Evolutionary conservation across 2,329 filamentous ascomycete species (phyloP).

Genomic region (Coniochaeta hoffmannii): DNA sequence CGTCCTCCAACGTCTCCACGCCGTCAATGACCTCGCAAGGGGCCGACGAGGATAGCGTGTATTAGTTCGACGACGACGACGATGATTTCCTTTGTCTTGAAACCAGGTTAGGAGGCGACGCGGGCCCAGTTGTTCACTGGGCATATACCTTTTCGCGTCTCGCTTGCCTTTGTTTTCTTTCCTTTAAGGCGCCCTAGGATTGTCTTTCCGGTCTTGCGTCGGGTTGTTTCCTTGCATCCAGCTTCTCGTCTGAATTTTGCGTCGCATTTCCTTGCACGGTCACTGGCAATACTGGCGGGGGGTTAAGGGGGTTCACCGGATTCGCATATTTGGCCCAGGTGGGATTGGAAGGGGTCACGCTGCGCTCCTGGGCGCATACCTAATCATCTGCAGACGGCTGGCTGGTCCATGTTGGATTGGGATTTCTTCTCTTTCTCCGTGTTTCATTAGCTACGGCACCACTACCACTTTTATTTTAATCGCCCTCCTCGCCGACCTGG

Average conservation of each 20-base stretch:
- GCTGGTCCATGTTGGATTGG: slow-evolving; percentile 41
- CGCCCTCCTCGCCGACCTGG: slow-evolving; percentile 10
- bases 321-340: slow-evolving; percentile 21
- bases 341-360: slow-evolving; percentile 19
- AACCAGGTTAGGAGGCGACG: slow-evolving; percentile 17
- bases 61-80: slow-evolving; percentile 47
- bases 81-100: slow-evolving; percentile 41
- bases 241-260: slow-evolving; percentile 13
- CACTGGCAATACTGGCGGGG: slow-evolving; percentile 39
- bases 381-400: slow-evolving; percentile 41
- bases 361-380: slow-evolving; percentile 24
- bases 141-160: slow-evolving; percentile 32
- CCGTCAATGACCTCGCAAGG: slow-evolving; percentile 67
- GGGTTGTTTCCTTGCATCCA: slow-evolving; percentile 19
- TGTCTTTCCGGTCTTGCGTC: slow-evolving; percentile 21
- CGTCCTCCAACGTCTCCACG: slow-evolving; percentile 60
- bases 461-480: slow-evolving; percentile 31
- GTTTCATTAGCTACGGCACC: slow-evolving; percentile 40
- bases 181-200: slow-evolving; percentile 14
- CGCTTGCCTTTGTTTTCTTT: slow-evolving; percentile 11
- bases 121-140: slow-evolving; percentile 25
- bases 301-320: slow-evolving; percentile 23
- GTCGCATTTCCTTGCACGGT: slow-evolving; percentile 27
- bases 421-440: slow-evolving; percentile 36
- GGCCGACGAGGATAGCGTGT: slow-evolving; percentile 64